Evolutionary conservation across 257 asterid genomes (phyloP), one percentile per base, ranked within the genome.

Genomic region (Nicotiana paniculata): DNA sequence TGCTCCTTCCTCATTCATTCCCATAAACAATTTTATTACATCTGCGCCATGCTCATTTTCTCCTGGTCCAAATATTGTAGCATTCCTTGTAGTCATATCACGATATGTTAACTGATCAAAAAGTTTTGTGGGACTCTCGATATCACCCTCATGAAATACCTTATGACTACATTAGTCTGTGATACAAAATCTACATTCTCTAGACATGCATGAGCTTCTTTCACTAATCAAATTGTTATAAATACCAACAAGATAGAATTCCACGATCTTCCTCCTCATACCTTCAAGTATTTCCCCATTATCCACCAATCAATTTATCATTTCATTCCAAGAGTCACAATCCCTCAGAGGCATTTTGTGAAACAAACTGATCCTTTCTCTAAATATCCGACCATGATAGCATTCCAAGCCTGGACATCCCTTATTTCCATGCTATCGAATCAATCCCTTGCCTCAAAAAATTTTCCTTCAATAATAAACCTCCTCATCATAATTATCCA

Each of bases 401-500:
- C 8, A 77, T 91, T 88, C 95, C 95, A 91, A 75, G 93, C 92
- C 82, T 83, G 90, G 53, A 86, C 43, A 85, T 90, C 95, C 84
- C 85, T 90, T 63, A 87, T 75, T 1, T 91, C 91, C 93, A 92
- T 91, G 62, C 81, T 79, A 72, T 88, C 90, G 86, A 93, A 93
- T 33, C 82, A 64, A 28, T 82, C 81, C 86, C 93, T 53, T 53
- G 16, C 18, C 58, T 53, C 58, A 13, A 53, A 17, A 51, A 12
- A 12, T 6, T 48, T 51, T 51, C 18, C 57, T 11, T 16, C 57
- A 51, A 67, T 91, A 17, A 91, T 54, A 84, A 70, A 85, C 28
- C 89, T 90, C 85, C 90, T 93, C 84, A 91, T 62, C 94, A 91
- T 91, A 63, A 93, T 88, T 74, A 93, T 93, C 92, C 93, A 89